These are phyloP conservation scores for Sporothrix curviconia DNA, from an alignment of 2,329 filamentous ascomycete species.

Conservation along the genomic window DNA sequence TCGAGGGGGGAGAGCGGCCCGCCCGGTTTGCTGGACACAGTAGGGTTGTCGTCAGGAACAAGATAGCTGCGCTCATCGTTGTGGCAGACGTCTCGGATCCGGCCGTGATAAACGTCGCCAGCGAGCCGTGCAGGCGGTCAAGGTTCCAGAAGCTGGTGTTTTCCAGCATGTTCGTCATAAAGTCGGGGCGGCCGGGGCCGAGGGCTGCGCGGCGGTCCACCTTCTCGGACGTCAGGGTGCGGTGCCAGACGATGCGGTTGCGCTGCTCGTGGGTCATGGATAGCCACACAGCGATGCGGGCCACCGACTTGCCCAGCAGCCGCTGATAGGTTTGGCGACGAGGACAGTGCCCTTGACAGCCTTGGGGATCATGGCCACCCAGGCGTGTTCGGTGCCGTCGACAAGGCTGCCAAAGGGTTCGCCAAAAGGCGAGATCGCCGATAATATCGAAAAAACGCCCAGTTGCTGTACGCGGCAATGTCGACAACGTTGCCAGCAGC, in stretches of 20 bases:
- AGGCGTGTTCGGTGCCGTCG: slow-evolving; percentile 23
- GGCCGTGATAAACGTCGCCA: slow-evolving; percentile 34
- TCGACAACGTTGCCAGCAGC: slow-evolving; percentile 31
- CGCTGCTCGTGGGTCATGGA: not conserved
- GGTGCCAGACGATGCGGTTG: not conserved
- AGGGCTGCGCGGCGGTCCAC: slow-evolving; percentile 7
- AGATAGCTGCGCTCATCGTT: slow-evolving; percentile 34
- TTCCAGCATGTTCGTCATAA: slow-evolving; percentile 15
- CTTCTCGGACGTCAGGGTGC: not conserved
- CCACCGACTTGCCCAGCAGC: slow-evolving; percentile 6
- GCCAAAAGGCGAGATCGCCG: slow-evolving; percentile 39
- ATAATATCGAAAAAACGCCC: slow-evolving; percentile 34
- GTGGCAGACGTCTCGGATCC: slow-evolving; percentile 48
- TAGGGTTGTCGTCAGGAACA: slow-evolving; percentile 30
- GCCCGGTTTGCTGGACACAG: not conserved
- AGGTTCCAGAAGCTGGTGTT: not conserved
- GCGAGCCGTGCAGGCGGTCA: slow-evolving; percentile 8
- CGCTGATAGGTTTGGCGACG: not conserved
- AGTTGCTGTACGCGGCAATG: slow-evolving; percentile 36
- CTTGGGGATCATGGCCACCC: slow-evolving; percentile 24
- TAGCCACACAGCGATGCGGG: not conserved
- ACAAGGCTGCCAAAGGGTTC: slow-evolving; percentile 34
- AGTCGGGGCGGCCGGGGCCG: slow-evolving; percentile 14
- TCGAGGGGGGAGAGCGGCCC: slow-evolving; percentile 21
- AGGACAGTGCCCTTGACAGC: slow-evolving; percentile 19